phyloP scores from a whole-genome alignment of 2,329 filamentous ascomycete species.

The Chrysosporium keratinophilum region DNA sequence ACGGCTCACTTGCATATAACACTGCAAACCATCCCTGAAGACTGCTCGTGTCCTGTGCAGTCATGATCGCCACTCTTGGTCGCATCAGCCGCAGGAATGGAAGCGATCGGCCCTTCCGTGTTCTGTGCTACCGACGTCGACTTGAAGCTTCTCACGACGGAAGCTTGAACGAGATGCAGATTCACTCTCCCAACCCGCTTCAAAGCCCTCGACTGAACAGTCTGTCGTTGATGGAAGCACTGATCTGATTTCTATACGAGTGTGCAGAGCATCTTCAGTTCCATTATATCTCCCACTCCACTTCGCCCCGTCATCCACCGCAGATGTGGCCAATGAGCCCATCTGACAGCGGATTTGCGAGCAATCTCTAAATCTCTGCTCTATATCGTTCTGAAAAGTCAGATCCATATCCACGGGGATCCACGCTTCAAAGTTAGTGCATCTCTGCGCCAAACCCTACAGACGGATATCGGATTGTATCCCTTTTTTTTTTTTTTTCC shows the following conservation, averaged over 20 bases:
- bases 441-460: neutral
- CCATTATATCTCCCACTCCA: no score
- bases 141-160: neutral
- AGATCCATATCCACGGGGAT: neutral
- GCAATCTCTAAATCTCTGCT: neutral
- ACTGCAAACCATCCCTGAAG: no score
- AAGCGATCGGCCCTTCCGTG: slow-evolving; percentile 1
- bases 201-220: no score
- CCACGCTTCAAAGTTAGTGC: neutral
- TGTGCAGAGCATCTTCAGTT: no score
- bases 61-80: neutral
- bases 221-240: no score
- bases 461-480: neutral
- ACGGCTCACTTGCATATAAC: no score
- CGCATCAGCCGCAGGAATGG: neutral
- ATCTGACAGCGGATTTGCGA: no score
- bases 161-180: no score
- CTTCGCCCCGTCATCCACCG: no score
- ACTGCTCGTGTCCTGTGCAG: neutral
- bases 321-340: no score
- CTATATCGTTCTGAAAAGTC: neutral
- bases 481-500: neutral
- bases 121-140: slow-evolving; percentile 7
- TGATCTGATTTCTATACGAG: no score
- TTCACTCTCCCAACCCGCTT: no score